Percentiles rank a stretch among this genome's conserved stretches.
Evolutionary conservation across 345 rosid genomes (phyloP).

Genomic region (Capsella bursapastoris): DNA sequence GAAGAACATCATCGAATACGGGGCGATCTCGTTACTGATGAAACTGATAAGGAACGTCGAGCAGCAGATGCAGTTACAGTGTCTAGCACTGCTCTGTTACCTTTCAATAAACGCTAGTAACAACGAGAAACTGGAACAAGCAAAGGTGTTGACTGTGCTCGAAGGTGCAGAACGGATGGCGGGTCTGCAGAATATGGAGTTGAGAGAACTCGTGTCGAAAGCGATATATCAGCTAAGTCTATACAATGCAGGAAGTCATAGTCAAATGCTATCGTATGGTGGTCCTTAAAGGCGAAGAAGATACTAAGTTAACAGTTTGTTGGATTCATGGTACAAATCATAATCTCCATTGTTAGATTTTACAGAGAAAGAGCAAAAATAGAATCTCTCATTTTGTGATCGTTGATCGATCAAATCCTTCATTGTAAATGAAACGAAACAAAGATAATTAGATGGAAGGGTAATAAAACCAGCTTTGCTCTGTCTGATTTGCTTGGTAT

Average conservation of each 20-base stretch:
- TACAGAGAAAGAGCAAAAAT: slow-evolving; percentile 21
- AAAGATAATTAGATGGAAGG: not conserved
- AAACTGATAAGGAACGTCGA: slow-evolving; percentile 67
- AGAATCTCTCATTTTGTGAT: slow-evolving; percentile 20
- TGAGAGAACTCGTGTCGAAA: slow-evolving; percentile 66
- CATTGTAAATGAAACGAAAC: slow-evolving; percentile 27
- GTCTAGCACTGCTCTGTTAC: slow-evolving; percentile 72
- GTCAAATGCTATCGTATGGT: slow-evolving; percentile 55
- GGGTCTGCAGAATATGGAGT: slow-evolving; percentile 61
- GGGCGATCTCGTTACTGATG: slow-evolving; percentile 63
- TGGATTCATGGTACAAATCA: slow-evolving; percentile 23
- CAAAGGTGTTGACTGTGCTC: slow-evolving; percentile 74
- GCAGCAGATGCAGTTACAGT: slow-evolving; percentile 57
- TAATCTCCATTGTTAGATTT: slow-evolving; percentile 28
- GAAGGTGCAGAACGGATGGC: slow-evolving; percentile 73
- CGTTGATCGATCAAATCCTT: slow-evolving; percentile 13
- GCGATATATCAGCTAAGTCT: slow-evolving; percentile 70
- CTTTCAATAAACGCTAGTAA: slow-evolving; percentile 70
- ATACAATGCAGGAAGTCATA: slow-evolving; percentile 59
- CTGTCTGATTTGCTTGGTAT: not conserved
- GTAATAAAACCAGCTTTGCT: slow-evolving; percentile 39
- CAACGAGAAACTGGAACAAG: slow-evolving; percentile 61
- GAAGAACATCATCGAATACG: slow-evolving; percentile 65
- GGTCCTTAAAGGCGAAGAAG: slow-evolving; percentile 29
- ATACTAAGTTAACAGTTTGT: slow-evolving; percentile 18